phyloP scores from a whole-genome alignment of 495 filamentous ascomycete genomes.

The Aspergillus carlsbadensis region DNA sequence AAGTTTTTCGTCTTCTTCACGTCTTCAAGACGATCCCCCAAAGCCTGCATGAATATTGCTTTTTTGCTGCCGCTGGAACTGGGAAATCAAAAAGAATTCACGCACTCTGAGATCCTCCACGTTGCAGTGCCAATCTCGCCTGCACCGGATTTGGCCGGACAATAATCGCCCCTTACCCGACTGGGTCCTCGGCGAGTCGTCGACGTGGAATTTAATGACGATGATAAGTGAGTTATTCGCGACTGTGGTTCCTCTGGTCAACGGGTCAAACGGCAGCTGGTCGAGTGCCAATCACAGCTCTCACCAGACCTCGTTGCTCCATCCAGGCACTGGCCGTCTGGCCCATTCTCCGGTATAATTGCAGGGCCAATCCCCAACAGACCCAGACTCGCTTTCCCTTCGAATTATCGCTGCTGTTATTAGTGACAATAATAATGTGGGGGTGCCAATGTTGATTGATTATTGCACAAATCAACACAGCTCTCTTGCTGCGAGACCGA shows the following conservation, averaged over 20 bases:
- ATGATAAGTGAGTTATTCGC: neutral
- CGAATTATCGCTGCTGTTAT: neutral
- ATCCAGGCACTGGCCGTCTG: neutral
- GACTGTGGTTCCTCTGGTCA: neutral
- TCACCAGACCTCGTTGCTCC: neutral
- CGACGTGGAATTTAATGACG: neutral
- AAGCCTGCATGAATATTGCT: neutral
- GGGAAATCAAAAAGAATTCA: neutral
- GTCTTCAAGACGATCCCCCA: neutral
- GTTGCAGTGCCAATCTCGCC: constrained; percentile 1
- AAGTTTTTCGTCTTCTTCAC: neutral
- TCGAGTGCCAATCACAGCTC: neutral
- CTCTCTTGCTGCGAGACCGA: neutral
- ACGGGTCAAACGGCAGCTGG: neutral
- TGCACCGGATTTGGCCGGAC: constrained; percentile 15
- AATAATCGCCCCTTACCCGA: constrained; percentile 7
- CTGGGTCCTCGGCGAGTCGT: neutral
- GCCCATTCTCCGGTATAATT: constrained; percentile 1
- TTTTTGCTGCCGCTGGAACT: neutral
- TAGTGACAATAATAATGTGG: constrained; percentile 7
- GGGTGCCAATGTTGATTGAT: constrained; percentile 6
- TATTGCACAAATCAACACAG: constrained; percentile 7
- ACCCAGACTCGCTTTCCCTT: constrained; percentile 1
- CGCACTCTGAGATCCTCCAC: constrained; percentile 14
- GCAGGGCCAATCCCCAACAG: neutral